These are phyloP conservation scores for Leucocoprinus leucothites DNA, from an alignment of 768 basidiomycete genomes.

Conservation along the genomic window DNA sequence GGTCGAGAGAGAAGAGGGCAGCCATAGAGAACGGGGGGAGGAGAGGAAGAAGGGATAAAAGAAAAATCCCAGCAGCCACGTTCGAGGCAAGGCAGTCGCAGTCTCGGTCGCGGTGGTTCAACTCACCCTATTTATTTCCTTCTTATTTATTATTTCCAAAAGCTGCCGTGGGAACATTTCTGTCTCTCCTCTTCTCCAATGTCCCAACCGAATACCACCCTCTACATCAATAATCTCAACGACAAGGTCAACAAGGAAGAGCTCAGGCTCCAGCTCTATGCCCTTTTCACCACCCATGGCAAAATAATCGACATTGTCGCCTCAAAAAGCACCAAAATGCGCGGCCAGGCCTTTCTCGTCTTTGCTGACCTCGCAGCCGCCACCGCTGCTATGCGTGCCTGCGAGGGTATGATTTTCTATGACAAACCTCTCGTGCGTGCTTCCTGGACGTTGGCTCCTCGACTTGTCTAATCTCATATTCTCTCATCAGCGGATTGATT, in stretches of 20 bases:
- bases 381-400: slow-evolving; percentile 89
- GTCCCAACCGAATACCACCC: slow-evolving; percentile 78
- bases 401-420: slow-evolving; percentile 92
- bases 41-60: neutral
- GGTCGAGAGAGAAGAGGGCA: slow-evolving; percentile 14
- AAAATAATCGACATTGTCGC: slow-evolving; percentile 92
- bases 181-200: slow-evolving; percentile 24
- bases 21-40: neutral
- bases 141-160: neutral
- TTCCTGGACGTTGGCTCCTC: slow-evolving; percentile 7
- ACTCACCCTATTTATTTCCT: neutral
- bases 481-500: slow-evolving; percentile 74
- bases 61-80: neutral
- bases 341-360: slow-evolving; percentile 95
- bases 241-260: slow-evolving; percentile 92
- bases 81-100: neutral
- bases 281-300: slow-evolving; percentile 91
- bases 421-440: slow-evolving; percentile 85
- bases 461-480: slow-evolving; percentile 5
- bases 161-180: slow-evolving; percentile 24
- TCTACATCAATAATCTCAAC: slow-evolving; percentile 93
- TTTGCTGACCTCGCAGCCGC: slow-evolving; percentile 89
- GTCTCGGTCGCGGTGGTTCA: too few species aligned
- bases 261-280: slow-evolving; percentile 75
- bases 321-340: slow-evolving; percentile 79